Evolutionary conservation across 371 early-diverging fungal genomes (phyloP).

Genomic region (Mucor saturninus): DNA sequence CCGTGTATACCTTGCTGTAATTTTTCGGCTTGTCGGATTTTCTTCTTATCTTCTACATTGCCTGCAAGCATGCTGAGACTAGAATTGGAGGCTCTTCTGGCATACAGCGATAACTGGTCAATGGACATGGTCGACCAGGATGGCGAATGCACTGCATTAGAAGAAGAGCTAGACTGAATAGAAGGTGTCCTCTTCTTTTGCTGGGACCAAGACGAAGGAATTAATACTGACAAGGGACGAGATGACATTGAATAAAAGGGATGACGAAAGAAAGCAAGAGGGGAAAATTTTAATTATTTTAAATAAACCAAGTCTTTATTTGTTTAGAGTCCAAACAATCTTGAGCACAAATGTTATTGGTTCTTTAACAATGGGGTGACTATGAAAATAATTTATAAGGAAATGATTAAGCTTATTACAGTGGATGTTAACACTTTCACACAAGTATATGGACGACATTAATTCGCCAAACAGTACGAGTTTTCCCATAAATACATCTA

Average conservation of each 20-base stretch:
- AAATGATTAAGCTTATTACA: too few relatives aligned
- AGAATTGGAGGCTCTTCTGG: slow-evolving; percentile 35
- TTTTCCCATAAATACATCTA: too few relatives aligned
- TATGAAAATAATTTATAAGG: too few relatives aligned
- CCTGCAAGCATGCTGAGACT: slow-evolving; percentile 23
- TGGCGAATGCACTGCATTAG: slow-evolving; percentile 20
- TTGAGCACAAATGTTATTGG: too few relatives aligned
- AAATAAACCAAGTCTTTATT: too few relatives aligned
- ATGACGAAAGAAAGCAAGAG: not conserved
- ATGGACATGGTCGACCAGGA: slow-evolving; percentile 34
- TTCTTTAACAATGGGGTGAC: too few relatives aligned
- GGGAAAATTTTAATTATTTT: not conserved
- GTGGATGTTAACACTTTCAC: too few relatives aligned
- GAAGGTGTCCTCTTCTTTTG: slow-evolving; percentile 5
- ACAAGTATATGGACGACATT: too few relatives aligned
- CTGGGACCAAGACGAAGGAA: slow-evolving; percentile 20
- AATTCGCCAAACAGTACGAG: too few relatives aligned
- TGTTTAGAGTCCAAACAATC: too few relatives aligned
- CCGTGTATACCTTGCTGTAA: slow-evolving; percentile 9
- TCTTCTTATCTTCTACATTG: slow-evolving; percentile 20
- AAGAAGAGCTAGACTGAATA: slow-evolving; percentile 12
- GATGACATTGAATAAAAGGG: not conserved
- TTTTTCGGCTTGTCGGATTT: slow-evolving; percentile 9
- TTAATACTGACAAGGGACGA: slow-evolving; percentile 22
- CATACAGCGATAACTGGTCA: slow-evolving; percentile 39